Evolutionary conservation across 176 grass and related monocot genomes (phyloP).

Genomic region (Ananas comosus): DNA sequence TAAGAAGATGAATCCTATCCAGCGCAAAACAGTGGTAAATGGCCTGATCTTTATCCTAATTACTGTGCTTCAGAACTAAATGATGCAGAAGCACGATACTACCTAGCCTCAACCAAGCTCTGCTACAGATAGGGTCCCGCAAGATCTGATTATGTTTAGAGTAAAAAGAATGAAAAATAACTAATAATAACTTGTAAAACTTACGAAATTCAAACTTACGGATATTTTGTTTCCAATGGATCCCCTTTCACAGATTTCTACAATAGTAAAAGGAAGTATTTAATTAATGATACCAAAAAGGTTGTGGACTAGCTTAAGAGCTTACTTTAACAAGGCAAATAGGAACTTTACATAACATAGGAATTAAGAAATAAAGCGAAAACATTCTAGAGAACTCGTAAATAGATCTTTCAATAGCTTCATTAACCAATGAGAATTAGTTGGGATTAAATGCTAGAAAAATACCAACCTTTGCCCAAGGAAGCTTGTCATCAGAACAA

Average conservation of each 20-base stretch:
- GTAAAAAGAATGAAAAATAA: not conserved
- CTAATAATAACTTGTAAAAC: not conserved
- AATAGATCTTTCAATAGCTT: not conserved
- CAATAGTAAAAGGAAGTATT: conserved; percentile 11
- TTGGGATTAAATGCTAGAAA: conserved; percentile 7
- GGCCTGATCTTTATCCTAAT: not conserved
- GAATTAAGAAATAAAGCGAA: not conserved
- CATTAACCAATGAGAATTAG: not conserved
- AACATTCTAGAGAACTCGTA: not conserved
- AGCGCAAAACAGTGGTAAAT: not conserved
- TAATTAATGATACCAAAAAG: not conserved
- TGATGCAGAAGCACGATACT: no score
- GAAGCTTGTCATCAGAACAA: conserved; percentile 94
- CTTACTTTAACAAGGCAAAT: not conserved
- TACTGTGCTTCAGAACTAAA: no score
- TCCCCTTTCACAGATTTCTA: conserved; percentile 82
- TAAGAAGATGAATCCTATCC: conserved; percentile 17
- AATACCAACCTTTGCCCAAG: conserved; percentile 80
- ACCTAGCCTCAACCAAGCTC: not conserved
- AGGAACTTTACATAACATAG: not conserved
- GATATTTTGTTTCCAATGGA: conserved; percentile 86
- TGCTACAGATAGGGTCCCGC: not conserved
- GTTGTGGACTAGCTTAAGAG: not conserved
- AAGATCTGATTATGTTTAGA: not conserved
- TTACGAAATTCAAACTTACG: conserved; percentile 50